Evolutionary conservation across 345 rosid species (phyloP), one percentile per base, ranked within the genome.

Genomic region (Gossypium turneri): DNA sequence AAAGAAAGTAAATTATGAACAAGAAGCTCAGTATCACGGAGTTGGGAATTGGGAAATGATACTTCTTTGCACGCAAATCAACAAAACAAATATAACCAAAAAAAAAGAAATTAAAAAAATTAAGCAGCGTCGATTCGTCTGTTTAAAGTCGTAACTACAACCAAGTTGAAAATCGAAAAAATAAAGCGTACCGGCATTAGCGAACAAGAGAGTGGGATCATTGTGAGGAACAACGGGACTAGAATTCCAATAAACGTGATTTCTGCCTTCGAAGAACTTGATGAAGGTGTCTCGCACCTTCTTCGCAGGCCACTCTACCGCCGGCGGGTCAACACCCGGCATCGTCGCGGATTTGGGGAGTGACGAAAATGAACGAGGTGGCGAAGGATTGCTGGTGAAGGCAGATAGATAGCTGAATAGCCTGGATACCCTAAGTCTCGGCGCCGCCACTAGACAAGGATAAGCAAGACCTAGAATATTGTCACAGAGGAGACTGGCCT

Each of bases 171-270:
- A 58, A 66, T 2, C 2, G 63, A 53, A 17, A 12, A 16, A 60
- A 9, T 4, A 70, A 43, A 19, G 1, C 24, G 63, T 87, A 95
- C 99, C 99, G 47, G 99, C 99, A 78, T 95, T 95, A 34, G 93
- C 97, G 70, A 95, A 95, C 75, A 95, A 88, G 60, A 95, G 97
- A 64, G 98, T 91, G 2, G 99, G 99, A 75, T 95, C 99, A 53
- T 88, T 91, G 58, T 80, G 84, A 13, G 98, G 99, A 58, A 95
- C 99, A 15, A 93, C 99, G 16, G 96, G 97, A 74, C 99, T 95
- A 24, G 98, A 95, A 52, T 77, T 85, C 99, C 99, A 95, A 76
- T 85, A 13, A 58, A 87, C 87, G 70, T 95, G 99, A 45, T 72
- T 43, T 81, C 89, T 93, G 53, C 77, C 84, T 65, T 85, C 88